Percentiles rank a stretch among this genome's conserved stretches.
Evolutionary conservation across 1,284 basidiomycete species (phyloP).

Genomic region (Sporisorium sorghi): DNA sequence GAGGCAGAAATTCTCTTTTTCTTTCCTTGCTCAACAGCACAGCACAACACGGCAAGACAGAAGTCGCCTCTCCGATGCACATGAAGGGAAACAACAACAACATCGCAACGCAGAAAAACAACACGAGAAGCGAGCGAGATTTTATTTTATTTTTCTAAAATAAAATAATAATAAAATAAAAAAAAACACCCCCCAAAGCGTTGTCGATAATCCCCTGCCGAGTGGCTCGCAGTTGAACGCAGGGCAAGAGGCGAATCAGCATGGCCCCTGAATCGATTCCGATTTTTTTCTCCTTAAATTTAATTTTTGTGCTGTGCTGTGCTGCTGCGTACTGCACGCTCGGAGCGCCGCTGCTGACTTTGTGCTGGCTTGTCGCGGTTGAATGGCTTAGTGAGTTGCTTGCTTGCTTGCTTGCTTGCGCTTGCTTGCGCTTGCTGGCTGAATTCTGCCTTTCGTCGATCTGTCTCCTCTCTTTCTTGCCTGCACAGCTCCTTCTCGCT

Average conservation of each 20-base stretch:
- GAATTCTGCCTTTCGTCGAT: not conserved
- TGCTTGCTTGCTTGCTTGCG: not conserved
- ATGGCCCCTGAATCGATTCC: conserved; percentile 9
- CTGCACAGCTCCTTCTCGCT: not conserved
- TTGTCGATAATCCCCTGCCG: not conserved
- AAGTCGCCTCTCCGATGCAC: too few relatives aligned
- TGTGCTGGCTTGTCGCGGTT: conserved; percentile 1
- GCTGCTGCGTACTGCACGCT: not conserved
- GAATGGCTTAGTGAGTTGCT: not conserved
- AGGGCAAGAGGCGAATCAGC: conserved; percentile 1
- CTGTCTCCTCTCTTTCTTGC: not conserved
- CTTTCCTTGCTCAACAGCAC: not conserved
- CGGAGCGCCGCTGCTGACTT: conserved; percentile 5
- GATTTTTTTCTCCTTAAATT: not conserved
- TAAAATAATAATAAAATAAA: too few relatives aligned
- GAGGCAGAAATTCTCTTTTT: not conserved
- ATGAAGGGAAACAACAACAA: too few relatives aligned
- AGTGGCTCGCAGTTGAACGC: not conserved
- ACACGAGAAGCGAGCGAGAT: not conserved
- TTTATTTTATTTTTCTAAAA: too few relatives aligned
- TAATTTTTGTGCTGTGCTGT: not conserved
- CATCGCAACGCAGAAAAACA: too few relatives aligned
- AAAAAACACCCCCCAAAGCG: too few relatives aligned
- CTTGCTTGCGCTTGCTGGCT: not conserved
- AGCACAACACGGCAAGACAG: too few relatives aligned